Base-by-base conservation (phyloP, 2,329 filamentous ascomycete species). In the Tolypocladium tundrense region DNA sequence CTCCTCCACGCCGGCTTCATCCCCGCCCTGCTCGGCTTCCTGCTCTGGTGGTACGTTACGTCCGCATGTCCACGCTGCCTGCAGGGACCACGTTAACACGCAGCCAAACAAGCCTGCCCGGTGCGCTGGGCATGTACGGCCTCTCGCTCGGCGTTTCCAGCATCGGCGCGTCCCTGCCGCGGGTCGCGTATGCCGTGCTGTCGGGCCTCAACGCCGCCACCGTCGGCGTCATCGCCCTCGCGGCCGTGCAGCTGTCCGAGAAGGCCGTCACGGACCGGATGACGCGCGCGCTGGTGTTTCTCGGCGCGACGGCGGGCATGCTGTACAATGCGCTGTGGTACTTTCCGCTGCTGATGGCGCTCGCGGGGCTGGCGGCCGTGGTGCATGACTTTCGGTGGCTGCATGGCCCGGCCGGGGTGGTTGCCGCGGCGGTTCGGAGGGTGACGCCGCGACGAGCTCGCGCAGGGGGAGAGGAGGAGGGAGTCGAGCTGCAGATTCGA, bases 321-420 rank as follows among this genome's bases (percentile, higher is more conserved):
- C 75, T 88, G 54, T 90, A 90, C 63, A 89, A 84, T 54, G 82
- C 86, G 0, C 70, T 91, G 0, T 91, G 88, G 88, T 91, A 88
- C 62, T 91, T 90, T 52, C 88, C 88, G 0, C 64, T 83, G 0
- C 66, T 91, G 5, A 85, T 90, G 70, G 63, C 80, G 0, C 61
- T 75, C 1, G 81, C 79, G 0, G 87, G 86, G 0, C 13, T 77
- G 1, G 68, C 70, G 0, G 81, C 83, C 0, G 68, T 84, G 0
- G 56, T 81, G 0, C 84, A 82, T 74, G 87, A 90, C 68, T 73
- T 72, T 50, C 74, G 76, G 48, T 79, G 79, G 71, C 63, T 80
- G 8, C 76, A 79, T 33, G 31, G 31, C 31, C 31, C 31, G 31
- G 31, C 31, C 8, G 31, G 31, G 31, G 31, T 33, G 31, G 31